Conservation (phyloP, 2,329 filamentous ascomycete species). For the Penicillium crustosum region DNA sequence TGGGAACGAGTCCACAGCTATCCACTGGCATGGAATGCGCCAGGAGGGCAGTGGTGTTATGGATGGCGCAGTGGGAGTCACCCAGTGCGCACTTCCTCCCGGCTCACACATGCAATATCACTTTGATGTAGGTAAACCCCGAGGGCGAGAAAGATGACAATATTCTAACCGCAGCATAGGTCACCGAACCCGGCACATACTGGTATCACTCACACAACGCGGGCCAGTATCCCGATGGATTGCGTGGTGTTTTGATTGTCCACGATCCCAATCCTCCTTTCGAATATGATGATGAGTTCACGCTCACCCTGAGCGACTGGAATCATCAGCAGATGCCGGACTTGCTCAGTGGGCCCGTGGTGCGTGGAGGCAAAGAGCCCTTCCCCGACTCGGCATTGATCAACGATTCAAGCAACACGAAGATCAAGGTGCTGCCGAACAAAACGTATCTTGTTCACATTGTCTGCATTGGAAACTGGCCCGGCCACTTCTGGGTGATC, state of each 20-base stretch:
- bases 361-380: constrained; percentile 57
- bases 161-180: constrained; percentile 32
- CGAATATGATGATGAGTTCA: constrained; percentile 62
- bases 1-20: constrained; percentile 40
- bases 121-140: constrained; percentile 51
- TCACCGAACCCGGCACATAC: constrained; percentile 69
- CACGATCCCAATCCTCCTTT: constrained; percentile 64
- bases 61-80: constrained; percentile 67
- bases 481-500: constrained; percentile 50
- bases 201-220: constrained; percentile 74
- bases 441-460: constrained; percentile 73
- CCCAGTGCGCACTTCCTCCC: constrained; percentile 67
- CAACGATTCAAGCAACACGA: constrained; percentile 67
- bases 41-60: constrained; percentile 67
- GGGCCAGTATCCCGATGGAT: constrained; percentile 69
- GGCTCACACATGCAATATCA: constrained; percentile 67
- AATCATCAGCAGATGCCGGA: constrained; percentile 62
- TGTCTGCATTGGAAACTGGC: constrained; percentile 71
- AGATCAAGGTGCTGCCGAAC: constrained; percentile 60
- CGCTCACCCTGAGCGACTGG: constrained; percentile 69
- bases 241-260: constrained; percentile 64
- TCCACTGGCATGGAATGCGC: constrained; percentile 68
- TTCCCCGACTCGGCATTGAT: constrained; percentile 68
- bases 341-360: constrained; percentile 46
- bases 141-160: not conserved